These are phyloP conservation scores for Arthrobotrys megalospora DNA, from an alignment of 2,329 filamentous ascomycete species.

Conservation along the genomic window DNA sequence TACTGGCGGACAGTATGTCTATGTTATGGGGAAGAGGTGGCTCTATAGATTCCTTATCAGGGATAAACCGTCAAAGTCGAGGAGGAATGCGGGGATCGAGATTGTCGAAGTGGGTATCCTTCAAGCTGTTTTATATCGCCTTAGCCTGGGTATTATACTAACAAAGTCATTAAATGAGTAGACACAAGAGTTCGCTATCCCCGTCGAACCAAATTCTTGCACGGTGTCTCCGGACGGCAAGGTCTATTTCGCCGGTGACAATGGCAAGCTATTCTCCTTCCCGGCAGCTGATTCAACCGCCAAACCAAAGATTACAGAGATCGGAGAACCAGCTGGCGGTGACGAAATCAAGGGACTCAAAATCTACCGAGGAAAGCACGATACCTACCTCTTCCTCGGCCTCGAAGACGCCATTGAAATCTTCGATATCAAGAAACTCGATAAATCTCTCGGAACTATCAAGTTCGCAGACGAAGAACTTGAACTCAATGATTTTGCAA, in stretches of 20 bases:
- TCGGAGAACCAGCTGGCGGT: conserved; percentile 66
- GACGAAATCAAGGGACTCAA: conserved; percentile 68
- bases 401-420: conserved; percentile 67
- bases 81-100: conserved; percentile 64
- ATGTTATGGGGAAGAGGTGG: conserved; percentile 69
- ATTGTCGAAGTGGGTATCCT: conserved; percentile 67
- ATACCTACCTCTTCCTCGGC: conserved; percentile 68
- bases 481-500: conserved; percentile 68
- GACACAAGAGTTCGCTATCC: conserved; percentile 68
- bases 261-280: conserved; percentile 66
- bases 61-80: conserved; percentile 31
- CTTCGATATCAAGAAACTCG: conserved; percentile 67
- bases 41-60: conserved; percentile 68
- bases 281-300: conserved; percentile 67
- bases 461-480: conserved; percentile 68
- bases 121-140: neutral
- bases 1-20: conserved; percentile 69
- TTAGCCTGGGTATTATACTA: neutral
- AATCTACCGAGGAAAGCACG: conserved; percentile 67
- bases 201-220: conserved; percentile 69
- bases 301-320: conserved; percentile 66
- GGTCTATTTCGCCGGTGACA: conserved; percentile 68
- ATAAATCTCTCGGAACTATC: conserved; percentile 66
- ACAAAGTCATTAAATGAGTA: conserved; percentile 7
- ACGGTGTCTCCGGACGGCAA: conserved; percentile 67